Percentiles rank a stretch among this genome's conserved stretches.
Evolutionary conservation across 768 basidiomycete genomes (phyloP).

Genomic region (Mycena metata): DNA sequence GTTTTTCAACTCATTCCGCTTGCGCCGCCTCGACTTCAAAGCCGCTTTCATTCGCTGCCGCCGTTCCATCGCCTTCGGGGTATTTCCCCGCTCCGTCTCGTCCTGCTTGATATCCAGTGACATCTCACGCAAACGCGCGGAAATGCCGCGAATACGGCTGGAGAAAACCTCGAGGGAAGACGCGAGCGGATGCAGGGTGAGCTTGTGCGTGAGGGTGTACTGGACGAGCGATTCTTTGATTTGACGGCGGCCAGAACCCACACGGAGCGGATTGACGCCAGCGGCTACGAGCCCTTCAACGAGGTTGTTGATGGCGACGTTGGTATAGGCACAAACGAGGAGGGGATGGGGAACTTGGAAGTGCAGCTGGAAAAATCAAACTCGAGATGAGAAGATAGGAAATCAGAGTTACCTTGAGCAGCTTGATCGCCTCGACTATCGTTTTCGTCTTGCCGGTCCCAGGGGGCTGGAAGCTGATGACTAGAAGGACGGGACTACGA

Average conservation of each 20-base stretch:
- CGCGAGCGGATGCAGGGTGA: constrained; percentile 71
- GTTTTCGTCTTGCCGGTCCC: constrained; percentile 96
- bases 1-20: constrained; percentile 47
- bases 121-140: constrained; percentile 10
- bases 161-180: constrained; percentile 53
- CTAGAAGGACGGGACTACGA: constrained; percentile 4
- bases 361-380: constrained; percentile 60
- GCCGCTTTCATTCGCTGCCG: constrained; percentile 1
- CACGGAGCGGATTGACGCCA: constrained; percentile 80
- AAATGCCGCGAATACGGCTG: constrained; percentile 44
- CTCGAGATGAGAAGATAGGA: background rate
- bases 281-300: constrained; percentile 76
- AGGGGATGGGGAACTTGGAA: constrained; percentile 88
- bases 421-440: constrained; percentile 84
- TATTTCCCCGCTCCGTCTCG: constrained; percentile 32
- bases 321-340: constrained; percentile 93
- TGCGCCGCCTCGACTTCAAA: constrained; percentile 43
- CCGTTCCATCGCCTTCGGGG: constrained; percentile 11
- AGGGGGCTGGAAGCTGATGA: constrained; percentile 69
- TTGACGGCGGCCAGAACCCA: constrained; percentile 75
- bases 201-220: constrained; percentile 74
- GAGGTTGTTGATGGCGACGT: constrained; percentile 93
- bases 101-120: no score
- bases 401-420: constrained; percentile 75
- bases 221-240: constrained; percentile 68